Evolutionary conservation across 352 stramenopile genomes (phyloP), one percentile per base, ranked within the genome.

Genomic region (Globisporangium barbulae): DNA sequence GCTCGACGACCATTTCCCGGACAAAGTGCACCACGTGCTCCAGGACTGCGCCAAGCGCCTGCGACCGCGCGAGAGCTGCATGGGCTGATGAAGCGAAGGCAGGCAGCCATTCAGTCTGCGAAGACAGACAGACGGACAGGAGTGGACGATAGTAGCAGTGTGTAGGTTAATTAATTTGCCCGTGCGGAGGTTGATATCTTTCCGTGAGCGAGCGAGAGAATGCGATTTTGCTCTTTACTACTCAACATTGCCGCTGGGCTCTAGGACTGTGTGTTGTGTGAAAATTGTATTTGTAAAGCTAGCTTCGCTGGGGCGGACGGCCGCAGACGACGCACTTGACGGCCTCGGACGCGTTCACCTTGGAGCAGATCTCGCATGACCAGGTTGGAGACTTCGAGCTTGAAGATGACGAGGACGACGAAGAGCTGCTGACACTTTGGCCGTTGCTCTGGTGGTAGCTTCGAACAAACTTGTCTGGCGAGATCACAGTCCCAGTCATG

Each of bases 1-100:
- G 85, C 72, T 96, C 22, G 85, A 94, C 70, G 85, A 96, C 53
- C 88, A 96, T 61, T 96, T 96, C 54, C 85, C 87, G 1, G 85
- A 96, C 72, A 96, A 94, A 63, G 85, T 96, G 5, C 84, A 96
- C 67, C 83, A 87, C 63, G 87, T 96, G 49, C 76, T 96, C 7
- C 79, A 94, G 54, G 84, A 95, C 63, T 94, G 85, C 55, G 78
- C 85, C 41, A 76, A 87, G 66, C 69, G 71, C 37, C 63, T 88
- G 73, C 62, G 71, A n/a, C 75, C 67, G 48, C 72, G 33, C 28
- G 64, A 81, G 45, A 67, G 61, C 45, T 67, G 61, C 53, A 67
- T 71, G 53, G 61, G 65, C 28, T 71, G 50, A 69, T 28, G 30
- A 48, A 7, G 59, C n/a, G 21, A 19, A 2, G 21, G 21, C 25